A percentile compares a stretch with the other conserved stretches of the same genome.
These are phyloP conservation scores for Pichia ethanolica DNA, from an alignment of 805 yeast species.

Conservation along the genomic window DNA sequence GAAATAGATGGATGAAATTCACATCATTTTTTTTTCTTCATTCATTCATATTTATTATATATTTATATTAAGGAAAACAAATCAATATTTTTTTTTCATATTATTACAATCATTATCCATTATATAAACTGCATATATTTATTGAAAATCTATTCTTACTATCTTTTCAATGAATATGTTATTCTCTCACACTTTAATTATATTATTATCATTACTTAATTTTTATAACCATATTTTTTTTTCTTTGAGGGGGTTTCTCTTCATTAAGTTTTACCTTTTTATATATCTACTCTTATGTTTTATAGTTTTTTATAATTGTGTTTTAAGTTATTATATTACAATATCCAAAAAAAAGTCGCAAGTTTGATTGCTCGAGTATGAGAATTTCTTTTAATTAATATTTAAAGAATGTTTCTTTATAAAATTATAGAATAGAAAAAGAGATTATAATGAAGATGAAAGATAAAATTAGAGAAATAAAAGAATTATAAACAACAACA, in stretches of 20 bases:
- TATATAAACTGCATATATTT: not conserved
- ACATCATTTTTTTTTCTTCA: not conserved
- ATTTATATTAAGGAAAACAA: too few species aligned
- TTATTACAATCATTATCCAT: not conserved
- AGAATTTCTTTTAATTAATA: not conserved
- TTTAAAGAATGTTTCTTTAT: not conserved
- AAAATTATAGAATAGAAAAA: not conserved
- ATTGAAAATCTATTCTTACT: not conserved
- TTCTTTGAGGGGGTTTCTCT: not conserved
- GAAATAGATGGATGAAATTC: slow-evolving; percentile 15
- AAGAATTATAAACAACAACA: too few species aligned
- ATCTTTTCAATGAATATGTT: not conserved
- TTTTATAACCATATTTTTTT: not conserved
- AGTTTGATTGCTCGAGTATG: too few species aligned
- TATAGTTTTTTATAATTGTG: slow-evolving; percentile 1
- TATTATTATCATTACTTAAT: too few species aligned
- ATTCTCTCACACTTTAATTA: not conserved
- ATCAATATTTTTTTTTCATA: not conserved
- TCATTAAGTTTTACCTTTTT: not conserved
- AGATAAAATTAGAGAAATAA: not conserved
- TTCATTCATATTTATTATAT: not conserved
- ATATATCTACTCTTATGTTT: not conserved
- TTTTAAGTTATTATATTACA: not conserved
- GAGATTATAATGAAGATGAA: not conserved
- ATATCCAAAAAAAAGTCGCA: not conserved